Percentiles rank a stretch among this genome's conserved stretches.
These are phyloP conservation scores for Chionographis japonica DNA, from an alignment of 106 monocot species.

Conservation along the genomic window DNA sequence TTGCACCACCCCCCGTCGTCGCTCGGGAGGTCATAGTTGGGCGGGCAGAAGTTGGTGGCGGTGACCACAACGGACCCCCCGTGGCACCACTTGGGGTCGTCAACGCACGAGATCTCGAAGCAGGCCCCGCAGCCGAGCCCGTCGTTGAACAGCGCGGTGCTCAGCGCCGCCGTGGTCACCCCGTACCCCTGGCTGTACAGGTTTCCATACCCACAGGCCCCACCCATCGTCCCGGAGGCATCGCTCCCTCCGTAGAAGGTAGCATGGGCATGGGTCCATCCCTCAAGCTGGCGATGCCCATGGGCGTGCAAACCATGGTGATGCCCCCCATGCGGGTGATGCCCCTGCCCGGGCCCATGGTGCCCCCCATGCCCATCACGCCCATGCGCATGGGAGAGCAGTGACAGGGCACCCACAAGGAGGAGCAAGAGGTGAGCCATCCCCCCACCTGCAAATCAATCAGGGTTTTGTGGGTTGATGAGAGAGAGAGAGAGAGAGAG, in stretches of 20 bases:
- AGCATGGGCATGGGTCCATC: constrained; percentile 39
- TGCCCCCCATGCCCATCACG: too few relatives aligned
- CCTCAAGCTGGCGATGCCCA: too few relatives aligned
- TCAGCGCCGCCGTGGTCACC: constrained; percentile 49
- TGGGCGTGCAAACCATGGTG: neutral
- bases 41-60: constrained; percentile 92
- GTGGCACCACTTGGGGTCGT: constrained; percentile 39
- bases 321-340: too few relatives aligned
- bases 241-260: constrained; percentile 61
- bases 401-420: neutral
- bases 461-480: too few relatives aligned
- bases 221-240: constrained; percentile 66
- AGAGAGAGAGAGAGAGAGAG: too few relatives aligned
- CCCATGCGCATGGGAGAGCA: neutral
- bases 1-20: constrained; percentile 58
- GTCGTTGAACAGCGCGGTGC: constrained; percentile 55
- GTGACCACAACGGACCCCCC: constrained; percentile 51
- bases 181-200: constrained; percentile 59
- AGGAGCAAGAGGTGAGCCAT: neutral
- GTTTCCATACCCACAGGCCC: constrained; percentile 59
- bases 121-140: constrained; percentile 55
- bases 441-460: too few relatives aligned
- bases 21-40: constrained; percentile 65
- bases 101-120: constrained; percentile 36
- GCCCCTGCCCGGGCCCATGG: too few relatives aligned